These are phyloP conservation scores for Leishmania major DNA, from an alignment of 208 protist species.

Conservation along the genomic window DNA sequence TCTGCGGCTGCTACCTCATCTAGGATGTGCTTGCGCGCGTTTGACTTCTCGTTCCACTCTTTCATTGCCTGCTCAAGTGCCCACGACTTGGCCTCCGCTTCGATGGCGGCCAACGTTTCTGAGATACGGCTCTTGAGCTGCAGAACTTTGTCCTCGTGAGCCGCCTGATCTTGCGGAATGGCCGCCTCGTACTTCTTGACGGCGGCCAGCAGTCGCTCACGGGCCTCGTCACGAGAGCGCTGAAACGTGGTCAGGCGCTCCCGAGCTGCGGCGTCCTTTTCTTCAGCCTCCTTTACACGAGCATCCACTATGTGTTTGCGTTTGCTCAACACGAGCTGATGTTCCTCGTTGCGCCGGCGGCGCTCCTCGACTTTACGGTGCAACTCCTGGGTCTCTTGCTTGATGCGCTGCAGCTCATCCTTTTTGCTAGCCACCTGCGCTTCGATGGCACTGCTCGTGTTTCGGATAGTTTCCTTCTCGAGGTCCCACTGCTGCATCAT, in stretches of 20 bases:
- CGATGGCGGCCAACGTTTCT: conserved; percentile 46
- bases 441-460: conserved; percentile 68
- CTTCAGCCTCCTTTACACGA: conserved; percentile 48
- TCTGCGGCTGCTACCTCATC: conserved; percentile 68
- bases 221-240: conserved; percentile 48
- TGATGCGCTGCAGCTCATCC: conserved; percentile 65
- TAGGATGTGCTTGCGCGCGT: conserved; percentile 51
- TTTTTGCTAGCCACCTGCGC: conserved; percentile 66
- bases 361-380: conserved; percentile 75
- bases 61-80: conserved; percentile 70
- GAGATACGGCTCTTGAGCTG: conserved; percentile 49
- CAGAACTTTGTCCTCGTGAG: conserved; percentile 48
- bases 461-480: conserved; percentile 77
- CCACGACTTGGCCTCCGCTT: conserved; percentile 82
- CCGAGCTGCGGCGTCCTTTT: conserved; percentile 52
- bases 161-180: conserved; percentile 46
- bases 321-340: conserved; percentile 55
- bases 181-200: conserved; percentile 56
- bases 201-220: conserved; percentile 44
- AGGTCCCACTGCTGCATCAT: conserved; percentile 75
- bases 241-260: conserved; percentile 57
- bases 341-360: conserved; percentile 67
- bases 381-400: conserved; percentile 59
- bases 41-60: conserved; percentile 67
- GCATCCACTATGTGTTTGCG: conserved; percentile 44